Percentiles rank a stretch among this genome's conserved stretches.
phyloP scores from a whole-genome alignment of 805 yeast genomes.

The Jamesozyma lodderae region DNA sequence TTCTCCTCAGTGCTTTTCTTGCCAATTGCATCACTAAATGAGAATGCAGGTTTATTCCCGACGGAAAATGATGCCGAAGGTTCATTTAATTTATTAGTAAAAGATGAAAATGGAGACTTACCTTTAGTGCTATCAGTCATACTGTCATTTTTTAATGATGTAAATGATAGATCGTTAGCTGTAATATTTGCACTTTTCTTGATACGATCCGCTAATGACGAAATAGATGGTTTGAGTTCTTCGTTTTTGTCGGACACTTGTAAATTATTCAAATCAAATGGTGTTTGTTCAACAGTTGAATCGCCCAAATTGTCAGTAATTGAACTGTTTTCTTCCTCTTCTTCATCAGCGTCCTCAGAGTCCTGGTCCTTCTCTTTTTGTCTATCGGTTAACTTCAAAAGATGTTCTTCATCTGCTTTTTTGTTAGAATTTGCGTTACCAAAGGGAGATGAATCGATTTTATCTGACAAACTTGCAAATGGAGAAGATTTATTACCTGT shows the following conservation, averaged over 20 bases:
- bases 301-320: conserved; percentile 10
- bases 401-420: neutral
- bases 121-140: conserved; percentile 1
- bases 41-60: conserved; percentile 1
- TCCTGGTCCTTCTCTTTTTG: conserved; percentile 4
- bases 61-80: conserved; percentile 1
- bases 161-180: conserved; percentile 4
- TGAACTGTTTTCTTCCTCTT: neutral
- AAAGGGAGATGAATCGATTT: neutral
- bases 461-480: neutral
- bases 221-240: conserved; percentile 7
- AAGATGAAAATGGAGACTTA: conserved; percentile 22
- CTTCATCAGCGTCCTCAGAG: conserved; percentile 2
- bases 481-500: neutral
- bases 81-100: conserved; percentile 15
- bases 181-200: conserved; percentile 22
- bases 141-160: neutral
- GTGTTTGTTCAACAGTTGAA: conserved; percentile 20
- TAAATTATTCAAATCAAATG: conserved; percentile 3
- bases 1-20: neutral
- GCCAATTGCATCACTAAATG: neutral
- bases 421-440: neutral
- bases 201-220: conserved; percentile 21
- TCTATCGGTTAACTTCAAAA: neutral
- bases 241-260: neutral